Conservation (phyloP, 768 basidiomycete genomes). For the Lactarius sanguifluus region DNA sequence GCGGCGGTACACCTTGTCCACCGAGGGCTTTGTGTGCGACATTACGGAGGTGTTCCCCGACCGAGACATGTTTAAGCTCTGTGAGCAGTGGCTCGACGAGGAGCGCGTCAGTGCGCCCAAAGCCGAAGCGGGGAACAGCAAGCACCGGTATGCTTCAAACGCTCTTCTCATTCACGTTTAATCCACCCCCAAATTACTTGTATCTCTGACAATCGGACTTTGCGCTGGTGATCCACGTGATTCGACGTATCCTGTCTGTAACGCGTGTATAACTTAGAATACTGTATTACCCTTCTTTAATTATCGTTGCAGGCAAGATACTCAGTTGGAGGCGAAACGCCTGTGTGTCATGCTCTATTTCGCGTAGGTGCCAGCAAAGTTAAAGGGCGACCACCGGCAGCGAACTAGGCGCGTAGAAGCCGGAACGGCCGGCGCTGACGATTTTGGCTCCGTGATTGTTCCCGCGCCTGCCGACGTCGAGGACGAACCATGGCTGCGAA, state of each 20-base stretch:
- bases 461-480: constrained; percentile 59
- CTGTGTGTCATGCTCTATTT: constrained; percentile 6
- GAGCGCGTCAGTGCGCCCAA: too few relatives aligned
- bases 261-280: too few relatives aligned
- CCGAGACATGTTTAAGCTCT: too few relatives aligned
- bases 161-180: constrained; percentile 16
- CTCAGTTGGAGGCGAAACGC: too few relatives aligned
- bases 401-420: constrained; percentile 27
- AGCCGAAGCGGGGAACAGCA: constrained; percentile 25
- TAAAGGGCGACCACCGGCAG: background rate
- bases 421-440: constrained; percentile 30
- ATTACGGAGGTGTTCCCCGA: too few relatives aligned
- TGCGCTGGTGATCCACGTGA: too few relatives aligned
- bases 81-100: too few relatives aligned
- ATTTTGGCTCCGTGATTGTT: constrained; percentile 27
- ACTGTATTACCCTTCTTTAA: too few relatives aligned
- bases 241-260: too few relatives aligned
- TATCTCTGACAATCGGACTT: too few relatives aligned
- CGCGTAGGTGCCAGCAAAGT: background rate
- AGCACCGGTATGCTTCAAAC: constrained; percentile 23
- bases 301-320: too few relatives aligned
- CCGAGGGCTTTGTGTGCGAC: constrained; percentile 45
- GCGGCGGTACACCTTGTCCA: constrained; percentile 57
- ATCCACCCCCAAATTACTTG: too few relatives aligned
- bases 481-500: constrained; percentile 1